Conservation (phyloP, 208 protist species). For the Wallacemonas rigidus region DNA sequence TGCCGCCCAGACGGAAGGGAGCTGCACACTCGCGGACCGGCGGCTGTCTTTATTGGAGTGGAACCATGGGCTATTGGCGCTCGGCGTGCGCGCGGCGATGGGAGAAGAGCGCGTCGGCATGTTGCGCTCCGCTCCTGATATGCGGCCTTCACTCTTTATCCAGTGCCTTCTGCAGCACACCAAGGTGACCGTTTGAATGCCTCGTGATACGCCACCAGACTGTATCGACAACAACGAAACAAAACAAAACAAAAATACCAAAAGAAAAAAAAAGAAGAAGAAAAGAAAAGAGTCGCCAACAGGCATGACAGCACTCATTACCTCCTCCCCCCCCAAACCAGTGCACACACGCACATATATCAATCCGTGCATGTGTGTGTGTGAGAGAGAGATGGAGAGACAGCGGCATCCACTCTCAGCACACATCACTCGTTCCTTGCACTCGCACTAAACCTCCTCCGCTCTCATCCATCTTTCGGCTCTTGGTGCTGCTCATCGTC, state of each 20-base stretch:
- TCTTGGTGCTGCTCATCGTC: too few relatives aligned
- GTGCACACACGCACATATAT: too few relatives aligned
- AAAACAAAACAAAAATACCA: slow-evolving; percentile 15
- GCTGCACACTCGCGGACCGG: neutral
- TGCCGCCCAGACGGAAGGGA: neutral
- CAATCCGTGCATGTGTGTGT: too few relatives aligned
- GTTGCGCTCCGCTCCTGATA: neutral
- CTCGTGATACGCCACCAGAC: neutral
- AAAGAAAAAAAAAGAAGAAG: neutral
- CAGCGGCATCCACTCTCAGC: too few relatives aligned
- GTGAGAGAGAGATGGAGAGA: too few relatives aligned
- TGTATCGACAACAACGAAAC: neutral
- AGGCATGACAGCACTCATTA: too few relatives aligned
- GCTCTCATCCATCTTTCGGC: too few relatives aligned
- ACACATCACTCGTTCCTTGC: too few relatives aligned
- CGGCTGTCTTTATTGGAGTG: slow-evolving; percentile 4
- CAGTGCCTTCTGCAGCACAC: slow-evolving; percentile 5
- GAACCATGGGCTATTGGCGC: neutral
- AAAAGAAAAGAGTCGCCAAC: neutral
- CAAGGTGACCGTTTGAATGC: slow-evolving; percentile 4
- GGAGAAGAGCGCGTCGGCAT: neutral
- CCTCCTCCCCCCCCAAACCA: too few relatives aligned
- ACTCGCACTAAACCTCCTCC: too few relatives aligned
- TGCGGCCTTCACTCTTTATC: slow-evolving; percentile 18
- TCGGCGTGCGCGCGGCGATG: slow-evolving; percentile 4